Conservation (phyloP, 2,329 filamentous ascomycete species). For the Colletotrichum musicola region DNA sequence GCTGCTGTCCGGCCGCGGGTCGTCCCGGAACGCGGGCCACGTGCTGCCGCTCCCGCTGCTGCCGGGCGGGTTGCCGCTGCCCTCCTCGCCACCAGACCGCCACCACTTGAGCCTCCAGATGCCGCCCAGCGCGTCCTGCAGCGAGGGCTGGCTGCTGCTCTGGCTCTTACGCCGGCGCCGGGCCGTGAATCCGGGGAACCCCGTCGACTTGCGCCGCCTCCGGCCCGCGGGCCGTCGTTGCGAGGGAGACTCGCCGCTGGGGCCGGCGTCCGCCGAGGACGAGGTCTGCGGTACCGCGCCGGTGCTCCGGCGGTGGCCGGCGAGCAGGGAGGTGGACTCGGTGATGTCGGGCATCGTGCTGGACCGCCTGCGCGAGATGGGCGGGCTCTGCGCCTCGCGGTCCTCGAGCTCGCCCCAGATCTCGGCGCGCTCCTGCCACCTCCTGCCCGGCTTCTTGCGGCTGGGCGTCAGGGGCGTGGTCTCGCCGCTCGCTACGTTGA, state of each 20-base stretch:
- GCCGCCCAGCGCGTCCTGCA: slow-evolving; percentile 65
- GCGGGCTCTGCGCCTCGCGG: slow-evolving; percentile 63
- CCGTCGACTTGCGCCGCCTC: slow-evolving; percentile 69
- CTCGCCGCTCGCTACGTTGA: slow-evolving; percentile 55
- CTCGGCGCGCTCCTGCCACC: slow-evolving; percentile 78
- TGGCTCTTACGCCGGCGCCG: slow-evolving; percentile 57
- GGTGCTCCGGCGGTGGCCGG: slow-evolving; percentile 40
- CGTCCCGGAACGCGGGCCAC: slow-evolving; percentile 41
- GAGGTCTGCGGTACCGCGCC: slow-evolving; percentile 35
- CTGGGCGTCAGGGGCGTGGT: slow-evolving; percentile 52
- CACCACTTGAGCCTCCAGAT: slow-evolving; percentile 71
- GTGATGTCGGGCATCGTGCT: slow-evolving; percentile 60
- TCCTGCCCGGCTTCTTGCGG: slow-evolving; percentile 61
- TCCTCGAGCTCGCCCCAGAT: slow-evolving; percentile 93
- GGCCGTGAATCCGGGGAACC: slow-evolving; percentile 72
- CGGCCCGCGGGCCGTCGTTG: slow-evolving; percentile 48
- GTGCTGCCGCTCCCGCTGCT: slow-evolving; percentile 28
- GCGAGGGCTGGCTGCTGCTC: slow-evolving; percentile 51
- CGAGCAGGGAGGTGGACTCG: slow-evolving; percentile 57
- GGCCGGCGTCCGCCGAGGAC: slow-evolving; percentile 43
- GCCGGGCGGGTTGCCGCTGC: slow-evolving; percentile 39
- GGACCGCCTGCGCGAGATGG: slow-evolving; percentile 58
- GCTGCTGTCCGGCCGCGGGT: slow-evolving; percentile 34
- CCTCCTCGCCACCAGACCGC: slow-evolving; percentile 43
- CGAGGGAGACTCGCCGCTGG: slow-evolving; percentile 37